Conservation (phyloP, 352 stramenopile species). For the Blastocystis sp. region DNA sequence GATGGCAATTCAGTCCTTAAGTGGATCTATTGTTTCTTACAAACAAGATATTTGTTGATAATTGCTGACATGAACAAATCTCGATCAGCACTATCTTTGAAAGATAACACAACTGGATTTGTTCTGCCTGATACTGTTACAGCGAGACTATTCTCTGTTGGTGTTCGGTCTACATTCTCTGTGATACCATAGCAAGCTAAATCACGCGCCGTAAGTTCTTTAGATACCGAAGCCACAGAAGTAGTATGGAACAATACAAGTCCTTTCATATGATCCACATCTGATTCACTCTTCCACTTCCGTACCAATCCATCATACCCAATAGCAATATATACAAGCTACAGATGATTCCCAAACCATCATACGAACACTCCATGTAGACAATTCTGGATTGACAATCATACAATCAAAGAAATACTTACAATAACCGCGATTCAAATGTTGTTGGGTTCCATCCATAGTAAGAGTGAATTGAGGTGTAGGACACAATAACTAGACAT, state of each 20-base stretch:
- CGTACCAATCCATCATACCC: conserved; percentile 7
- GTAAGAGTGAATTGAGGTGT: background rate
- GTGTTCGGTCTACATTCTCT: background rate
- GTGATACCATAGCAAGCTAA: background rate
- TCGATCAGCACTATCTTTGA: background rate
- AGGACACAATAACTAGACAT: background rate
- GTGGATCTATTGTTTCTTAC: background rate
- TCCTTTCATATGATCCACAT: conserved; percentile 1
- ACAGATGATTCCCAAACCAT: background rate
- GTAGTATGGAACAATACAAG: background rate
- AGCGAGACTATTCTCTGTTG: background rate
- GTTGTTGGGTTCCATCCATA: background rate
- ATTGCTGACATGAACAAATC: background rate
- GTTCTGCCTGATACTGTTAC: background rate
- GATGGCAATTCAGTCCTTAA: conserved; percentile 12
- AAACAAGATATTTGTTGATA: background rate
- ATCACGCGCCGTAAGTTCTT: background rate
- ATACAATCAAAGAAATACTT: background rate
- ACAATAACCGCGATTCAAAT: conserved; percentile 7
- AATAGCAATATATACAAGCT: background rate
- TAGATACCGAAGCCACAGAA: background rate
- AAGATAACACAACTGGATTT: background rate
- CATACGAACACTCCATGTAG: background rate
- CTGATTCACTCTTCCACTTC: background rate
- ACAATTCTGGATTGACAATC: background rate